Conservation (phyloP, 495 filamentous ascomycete species). For the Aspergillus heteromorphus region DNA sequence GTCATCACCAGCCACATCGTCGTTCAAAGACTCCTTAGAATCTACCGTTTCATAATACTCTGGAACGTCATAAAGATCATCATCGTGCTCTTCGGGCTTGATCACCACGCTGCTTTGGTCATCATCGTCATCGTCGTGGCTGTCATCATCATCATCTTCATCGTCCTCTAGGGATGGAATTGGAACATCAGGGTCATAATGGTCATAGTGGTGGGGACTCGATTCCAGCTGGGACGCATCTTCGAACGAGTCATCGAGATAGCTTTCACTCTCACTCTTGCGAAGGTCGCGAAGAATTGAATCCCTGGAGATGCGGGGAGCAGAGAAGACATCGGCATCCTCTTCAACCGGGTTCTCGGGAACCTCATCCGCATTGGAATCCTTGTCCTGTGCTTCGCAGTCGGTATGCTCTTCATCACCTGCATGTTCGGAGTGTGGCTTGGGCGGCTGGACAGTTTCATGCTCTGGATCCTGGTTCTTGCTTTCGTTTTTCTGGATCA, state of each 20-base stretch:
- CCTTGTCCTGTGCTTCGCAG: constrained; percentile 10
- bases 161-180: constrained; percentile 66
- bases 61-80: constrained; percentile 66
- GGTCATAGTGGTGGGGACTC: constrained; percentile 47
- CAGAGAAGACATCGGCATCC: constrained; percentile 25
- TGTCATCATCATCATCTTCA: constrained; percentile 52
- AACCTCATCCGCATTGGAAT: constrained; percentile 20
- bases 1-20: constrained; percentile 34
- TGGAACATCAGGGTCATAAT: constrained; percentile 77
- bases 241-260: constrained; percentile 54
- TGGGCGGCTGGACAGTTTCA: neutral
- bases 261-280: constrained; percentile 54
- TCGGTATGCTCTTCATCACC: neutral
- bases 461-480: constrained; percentile 8
- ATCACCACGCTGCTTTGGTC: constrained; percentile 59
- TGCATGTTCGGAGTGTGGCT: neutral
- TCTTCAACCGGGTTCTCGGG: constrained; percentile 31
- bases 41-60: constrained; percentile 45
- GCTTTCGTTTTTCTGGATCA: constrained; percentile 56
- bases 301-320: constrained; percentile 83
- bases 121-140: constrained; percentile 47
- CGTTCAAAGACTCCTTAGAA: constrained; percentile 42
- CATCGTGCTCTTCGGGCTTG: constrained; percentile 58
- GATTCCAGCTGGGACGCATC: constrained; percentile 53
- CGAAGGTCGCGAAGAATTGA: constrained; percentile 88